Evolutionary conservation across 2,329 filamentous ascomycete species (phyloP), one percentile per base, ranked within the genome.

Genomic region (Pseudopyricularia cyperi): DNA sequence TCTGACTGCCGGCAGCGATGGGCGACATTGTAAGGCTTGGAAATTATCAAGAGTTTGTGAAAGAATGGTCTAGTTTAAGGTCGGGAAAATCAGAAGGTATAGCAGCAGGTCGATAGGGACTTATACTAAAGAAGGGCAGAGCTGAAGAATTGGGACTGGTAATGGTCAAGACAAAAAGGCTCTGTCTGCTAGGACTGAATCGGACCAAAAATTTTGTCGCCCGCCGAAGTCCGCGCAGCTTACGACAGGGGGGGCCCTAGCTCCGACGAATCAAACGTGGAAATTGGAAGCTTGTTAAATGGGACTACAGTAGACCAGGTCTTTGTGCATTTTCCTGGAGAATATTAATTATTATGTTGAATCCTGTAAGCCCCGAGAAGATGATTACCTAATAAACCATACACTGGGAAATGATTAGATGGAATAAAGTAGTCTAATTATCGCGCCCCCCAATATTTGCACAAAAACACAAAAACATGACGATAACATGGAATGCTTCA

Each of bases 21-120:
- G 83, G 80, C 65, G 83, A 84, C 82, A 86, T 82, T 53, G 60
- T 70, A 59, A 56, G 30, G 26, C 28, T 44, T 9, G 22, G 42
- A 26, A 42, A 48, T 35, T 22, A 47, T 47, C 26, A 28, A 11
- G 5, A 14, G 9, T n/a, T n/a, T 3, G 17, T 24, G 8, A 19
- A n/a, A 49, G 6, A 49, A 8, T 8, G 28, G 22, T 15, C 3
- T 30, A 7, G n/a, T 15, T 15, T 14, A 24, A 37, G 17, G 24
- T 33, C 15, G 19, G 24, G 19, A 8, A 12, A 8, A 7, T 35
- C 7, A 9, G 17, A 26, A 26, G 22, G 11, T 26, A 26, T 42
- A 42, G 3, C 12, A 24, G 19, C 4, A 9, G 9, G 28, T 30
- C 28, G 19, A 17, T 12, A n/a, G 22, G 22, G 3, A 6, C 4